phyloP scores from a whole-genome alignment of 495 filamentous ascomycete genomes.

The Lasiosphaeria hispida region DNA sequence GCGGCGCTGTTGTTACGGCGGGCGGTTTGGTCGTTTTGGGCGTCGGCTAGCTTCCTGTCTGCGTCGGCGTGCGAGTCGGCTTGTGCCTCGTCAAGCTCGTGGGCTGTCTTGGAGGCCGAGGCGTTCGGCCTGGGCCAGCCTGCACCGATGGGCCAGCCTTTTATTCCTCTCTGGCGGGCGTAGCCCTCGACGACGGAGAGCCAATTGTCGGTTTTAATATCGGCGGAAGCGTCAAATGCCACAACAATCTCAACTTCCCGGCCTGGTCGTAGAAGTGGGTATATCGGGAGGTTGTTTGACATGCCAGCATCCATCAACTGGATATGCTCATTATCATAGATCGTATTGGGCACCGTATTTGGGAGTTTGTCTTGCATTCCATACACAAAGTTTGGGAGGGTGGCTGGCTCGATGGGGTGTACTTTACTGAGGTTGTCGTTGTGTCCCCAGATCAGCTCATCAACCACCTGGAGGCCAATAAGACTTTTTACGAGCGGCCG shows the following conservation, averaged over 20 bases:
- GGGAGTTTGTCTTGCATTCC: constrained; percentile 76
- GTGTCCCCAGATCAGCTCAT: constrained; percentile 78
- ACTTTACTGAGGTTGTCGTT: constrained; percentile 81
- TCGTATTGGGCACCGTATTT: constrained; percentile 66
- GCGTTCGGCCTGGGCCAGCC: constrained; percentile 75
- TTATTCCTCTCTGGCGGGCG: constrained; percentile 79
- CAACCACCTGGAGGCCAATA: constrained; percentile 71
- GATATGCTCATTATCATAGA: constrained; percentile 66
- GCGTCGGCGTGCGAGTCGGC: constrained; percentile 57
- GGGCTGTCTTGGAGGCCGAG: constrained; percentile 52
- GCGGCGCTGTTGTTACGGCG: constrained; percentile 19
- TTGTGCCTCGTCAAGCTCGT: constrained; percentile 67
- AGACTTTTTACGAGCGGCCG: constrained; percentile 72
- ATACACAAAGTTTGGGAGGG: constrained; percentile 80
- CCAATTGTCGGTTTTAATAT: constrained; percentile 63
- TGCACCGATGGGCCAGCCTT: constrained; percentile 87
- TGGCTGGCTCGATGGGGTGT: constrained; percentile 87
- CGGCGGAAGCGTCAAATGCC: constrained; percentile 39
- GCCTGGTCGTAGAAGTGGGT: constrained; percentile 84
- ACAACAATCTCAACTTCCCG: constrained; percentile 89
- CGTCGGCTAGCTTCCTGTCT: constrained; percentile 60
- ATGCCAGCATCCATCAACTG: constrained; percentile 97
- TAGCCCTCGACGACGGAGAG: constrained; percentile 90
- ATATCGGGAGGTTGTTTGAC: constrained; percentile 95
- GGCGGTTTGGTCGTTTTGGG: constrained; percentile 50